Evolutionary conservation across 177 flowering plant species (phyloP), one percentile per base, ranked within the genome.

Genomic region (Vitis hybrid): DNA sequence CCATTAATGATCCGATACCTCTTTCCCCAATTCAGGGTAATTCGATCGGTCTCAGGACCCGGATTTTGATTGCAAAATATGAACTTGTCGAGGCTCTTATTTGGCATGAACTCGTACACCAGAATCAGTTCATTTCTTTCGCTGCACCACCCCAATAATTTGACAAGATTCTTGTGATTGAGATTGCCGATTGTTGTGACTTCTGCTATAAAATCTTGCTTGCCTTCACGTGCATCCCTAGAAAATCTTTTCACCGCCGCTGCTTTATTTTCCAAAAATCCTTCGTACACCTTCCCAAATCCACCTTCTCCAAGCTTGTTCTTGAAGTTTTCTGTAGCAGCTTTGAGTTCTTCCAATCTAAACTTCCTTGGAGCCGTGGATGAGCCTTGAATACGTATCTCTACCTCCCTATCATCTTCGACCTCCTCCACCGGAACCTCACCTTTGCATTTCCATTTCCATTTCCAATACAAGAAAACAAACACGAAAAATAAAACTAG

Each of bases 231-330:
- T 0, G 87, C 80, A 49, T 82, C 70, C 75, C 82, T 77, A 0
- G 82, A 74, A 9, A 86, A 68, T 56, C 86, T 71, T 64, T 88
- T 89, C 26, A 87, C 85, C 9, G 92, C 94, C 10, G 85, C 81
- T 19, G 73, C 83, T 56, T 58, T 74, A 21, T 78, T 60, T 14
- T 66, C 64, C 71, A 84, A 66, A 23, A 34, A 21, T 30, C 92
- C 92, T 70, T 79, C 84, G 64, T 86, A 89, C 26, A 89, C 92
- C 4, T 72, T 80, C 45, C 92, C 94, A 19, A 82, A 90, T 1
- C 88, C 94, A 1, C 92, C 91, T 76, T 78, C 65, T 54, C 92
- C 94, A 0, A 90, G 84, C 83, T 80, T 81, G 79, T 85, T 82
- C 51, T 59, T 77, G 74, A 88, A 88, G 34, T 81, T 81, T 18